A percentile compares a stretch with the other conserved stretches of the same genome.
These are phyloP conservation scores for Phallus indusiatus DNA, from an alignment of 768 basidiomycete species.

Conservation along the genomic window DNA sequence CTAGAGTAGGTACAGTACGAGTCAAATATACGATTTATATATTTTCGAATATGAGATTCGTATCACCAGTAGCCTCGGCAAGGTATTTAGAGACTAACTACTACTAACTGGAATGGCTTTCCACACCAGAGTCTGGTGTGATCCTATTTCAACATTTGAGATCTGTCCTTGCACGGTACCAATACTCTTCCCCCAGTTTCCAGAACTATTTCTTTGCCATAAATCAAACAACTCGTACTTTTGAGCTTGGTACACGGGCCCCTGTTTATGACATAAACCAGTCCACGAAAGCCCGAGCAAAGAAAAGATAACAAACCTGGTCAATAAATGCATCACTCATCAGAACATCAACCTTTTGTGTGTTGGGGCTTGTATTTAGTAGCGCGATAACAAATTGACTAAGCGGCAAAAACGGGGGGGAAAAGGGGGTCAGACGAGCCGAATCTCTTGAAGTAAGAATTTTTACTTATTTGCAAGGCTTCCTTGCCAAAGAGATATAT, in stretches of 20 bases:
- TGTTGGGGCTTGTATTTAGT: conserved; percentile 24
- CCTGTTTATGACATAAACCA: background rate
- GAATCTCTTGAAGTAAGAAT: background rate
- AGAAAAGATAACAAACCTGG: conserved; percentile 14
- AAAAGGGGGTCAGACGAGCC: no score
- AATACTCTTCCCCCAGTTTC: conserved; percentile 19
- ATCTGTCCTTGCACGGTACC: conserved; percentile 16
- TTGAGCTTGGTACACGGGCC: conserved; percentile 3
- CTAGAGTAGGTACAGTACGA: no score
- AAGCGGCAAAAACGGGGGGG: background rate
- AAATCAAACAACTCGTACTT: conserved; percentile 21
- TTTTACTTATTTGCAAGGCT: conserved; percentile 24
- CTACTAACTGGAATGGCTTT: conserved; percentile 9
- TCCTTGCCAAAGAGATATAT: conserved; percentile 26
- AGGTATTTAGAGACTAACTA: no score
- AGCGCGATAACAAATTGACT: conserved; percentile 24
- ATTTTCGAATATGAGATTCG: no score
- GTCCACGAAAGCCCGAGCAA: background rate
- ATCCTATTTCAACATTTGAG: conserved; percentile 17
- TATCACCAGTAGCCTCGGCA: no score
- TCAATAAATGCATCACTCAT: conserved; percentile 27
- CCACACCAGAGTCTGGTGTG: conserved; percentile 25
- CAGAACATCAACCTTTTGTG: conserved; percentile 21
- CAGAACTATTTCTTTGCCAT: conserved; percentile 21
- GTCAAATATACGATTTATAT: no score